Percentiles rank a stretch among this genome's conserved stretches.
Evolutionary conservation across 305 asterid species (phyloP).

Genomic region (Fraxinus floribunda): DNA sequence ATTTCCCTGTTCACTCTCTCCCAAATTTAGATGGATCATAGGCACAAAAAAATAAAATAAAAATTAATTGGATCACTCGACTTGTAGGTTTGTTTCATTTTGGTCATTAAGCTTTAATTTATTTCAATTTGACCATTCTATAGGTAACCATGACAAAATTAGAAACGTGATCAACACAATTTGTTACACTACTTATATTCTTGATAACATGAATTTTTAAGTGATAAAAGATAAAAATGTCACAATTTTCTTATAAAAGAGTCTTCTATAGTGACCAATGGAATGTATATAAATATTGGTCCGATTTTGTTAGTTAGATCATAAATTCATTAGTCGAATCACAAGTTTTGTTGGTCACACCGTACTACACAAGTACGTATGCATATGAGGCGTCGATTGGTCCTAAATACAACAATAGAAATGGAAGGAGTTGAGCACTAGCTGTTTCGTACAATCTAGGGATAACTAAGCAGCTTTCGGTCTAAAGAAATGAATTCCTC

Average conservation of each 20-base stretch:
- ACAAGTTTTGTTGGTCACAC: neutral
- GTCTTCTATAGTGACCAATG: neutral
- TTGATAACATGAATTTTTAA: neutral
- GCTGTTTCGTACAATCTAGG: neutral
- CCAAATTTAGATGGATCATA: conserved; percentile 12
- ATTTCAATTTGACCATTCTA: neutral
- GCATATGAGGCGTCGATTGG: neutral
- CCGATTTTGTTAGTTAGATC: neutral
- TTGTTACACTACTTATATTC: neutral
- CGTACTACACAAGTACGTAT: neutral
- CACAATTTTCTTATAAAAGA: too few species aligned
- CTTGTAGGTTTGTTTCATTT: neutral
- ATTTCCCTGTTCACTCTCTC: neutral
- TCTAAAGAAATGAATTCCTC: neutral
- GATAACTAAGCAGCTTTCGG: neutral
- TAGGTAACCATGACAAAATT: neutral
- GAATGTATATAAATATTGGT: neutral
- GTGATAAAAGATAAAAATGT: neutral
- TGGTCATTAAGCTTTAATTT: neutral
- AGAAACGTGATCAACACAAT: neutral
- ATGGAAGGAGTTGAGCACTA: neutral
- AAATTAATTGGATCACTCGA: neutral
- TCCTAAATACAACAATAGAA: neutral
- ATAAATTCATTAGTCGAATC: neutral
- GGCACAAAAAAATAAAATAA: neutral